phyloP scores from a whole-genome alignment of 139 green algal genomes.

The Tetraselmis striata region DNA sequence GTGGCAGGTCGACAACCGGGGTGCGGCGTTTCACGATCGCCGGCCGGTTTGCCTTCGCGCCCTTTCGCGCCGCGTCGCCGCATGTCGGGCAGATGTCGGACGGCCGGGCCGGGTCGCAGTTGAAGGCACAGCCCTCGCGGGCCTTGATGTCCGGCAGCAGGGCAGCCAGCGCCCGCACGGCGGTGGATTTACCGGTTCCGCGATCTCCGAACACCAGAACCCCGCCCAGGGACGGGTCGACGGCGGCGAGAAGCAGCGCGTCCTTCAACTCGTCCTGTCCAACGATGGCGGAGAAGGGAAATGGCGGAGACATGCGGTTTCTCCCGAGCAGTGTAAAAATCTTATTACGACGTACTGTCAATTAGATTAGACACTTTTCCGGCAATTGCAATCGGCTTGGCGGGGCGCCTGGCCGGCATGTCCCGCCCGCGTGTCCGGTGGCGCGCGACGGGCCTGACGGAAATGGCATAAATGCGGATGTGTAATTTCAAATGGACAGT shows the following conservation, averaged over 20 bases:
- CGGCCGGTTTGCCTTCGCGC: conserved; percentile 10
- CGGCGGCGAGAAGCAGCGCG: conserved; percentile 72
- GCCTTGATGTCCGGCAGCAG: conserved; percentile 77
- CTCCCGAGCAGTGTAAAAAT: too few species aligned
- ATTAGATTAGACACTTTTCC: too few species aligned
- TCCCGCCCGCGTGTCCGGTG: too few species aligned
- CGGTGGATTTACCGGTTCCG: conserved; percentile 75
- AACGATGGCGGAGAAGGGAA: conserved; percentile 79
- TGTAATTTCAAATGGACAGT: too few species aligned
- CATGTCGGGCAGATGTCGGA: background rate
- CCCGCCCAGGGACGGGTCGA: conserved; percentile 79
- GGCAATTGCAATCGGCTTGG: too few species aligned
- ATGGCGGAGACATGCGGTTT: too few species aligned
- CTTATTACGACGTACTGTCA: too few species aligned
- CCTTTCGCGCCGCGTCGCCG: background rate
- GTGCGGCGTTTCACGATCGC: conserved; percentile 21
- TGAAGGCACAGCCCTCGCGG: conserved; percentile 72
- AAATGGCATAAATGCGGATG: too few species aligned
- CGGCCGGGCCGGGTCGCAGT: conserved; percentile 46
- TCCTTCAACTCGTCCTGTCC: conserved; percentile 90
- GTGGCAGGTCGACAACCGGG: conserved; percentile 63
- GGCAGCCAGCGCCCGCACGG: conserved; percentile 68
- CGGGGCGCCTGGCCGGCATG: too few species aligned
- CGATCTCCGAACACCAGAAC: conserved; percentile 86
- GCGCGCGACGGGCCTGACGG: too few species aligned